Base-by-base conservation (phyloP, 305 asterid genomes). In the Fraxinus sp. region DNA sequence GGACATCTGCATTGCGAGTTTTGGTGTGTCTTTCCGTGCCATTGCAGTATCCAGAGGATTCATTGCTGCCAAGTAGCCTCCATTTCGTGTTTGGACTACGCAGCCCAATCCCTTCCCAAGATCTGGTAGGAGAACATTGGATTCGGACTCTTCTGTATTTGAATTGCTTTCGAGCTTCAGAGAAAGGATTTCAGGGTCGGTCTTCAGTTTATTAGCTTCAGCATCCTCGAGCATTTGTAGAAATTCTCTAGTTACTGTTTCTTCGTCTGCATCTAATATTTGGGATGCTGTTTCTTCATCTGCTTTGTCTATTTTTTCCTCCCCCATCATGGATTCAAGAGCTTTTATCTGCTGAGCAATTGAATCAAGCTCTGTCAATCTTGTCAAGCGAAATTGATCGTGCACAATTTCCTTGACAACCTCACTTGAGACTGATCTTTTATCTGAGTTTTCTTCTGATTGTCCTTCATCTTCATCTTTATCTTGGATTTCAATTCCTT, bases 281-380 rank as follows among this genome's bases (percentile, higher is more conserved):
- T 90, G 97, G 1, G 95, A 88, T 5, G 75, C 89, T 0, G 91
- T 84, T 76, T 88, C 92, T 57, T 91, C 94, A 5, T 91, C 95
- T 0, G 78, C 24, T 80, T 80, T 84, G 35, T 49, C 86, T 1
- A 73, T 4, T 24, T 79, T 88, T 55, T 87, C 94, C 1, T 91
- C 90, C 77, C 83, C 89, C 94, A 94, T 91, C 91, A 95, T 84
- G 0, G 97, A 90, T 80, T 94, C 99, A 10, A 95, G 97, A 5
- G 96, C 97, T 84, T 94, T 93, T 46, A 95, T 94, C 90, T 93
- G 99, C 88, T 91, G 94, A 77, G 98, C 94, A 7, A 94, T 94
- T 3, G 94, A 85, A 77, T 95, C 98, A 14, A 95, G 98, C 89
- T 91, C 98, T 1, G 93, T 79, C 78, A 92, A 18, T 81, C 99